Evolutionary conservation across 306 rosid genomes (phyloP).

Genomic region (Vigna hirtella): DNA sequence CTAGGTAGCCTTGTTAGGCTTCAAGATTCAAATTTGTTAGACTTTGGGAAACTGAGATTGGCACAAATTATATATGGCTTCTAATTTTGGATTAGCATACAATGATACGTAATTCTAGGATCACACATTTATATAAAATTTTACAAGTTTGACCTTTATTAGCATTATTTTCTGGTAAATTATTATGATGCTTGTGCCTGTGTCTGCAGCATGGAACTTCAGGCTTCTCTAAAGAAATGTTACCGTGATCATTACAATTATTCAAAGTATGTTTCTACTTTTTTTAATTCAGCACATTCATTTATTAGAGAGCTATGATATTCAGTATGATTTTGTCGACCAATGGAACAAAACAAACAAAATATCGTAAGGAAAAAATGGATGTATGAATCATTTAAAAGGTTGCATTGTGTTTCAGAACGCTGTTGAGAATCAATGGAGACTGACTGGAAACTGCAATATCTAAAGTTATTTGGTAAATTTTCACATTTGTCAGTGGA

Average conservation of each 20-base stretch:
- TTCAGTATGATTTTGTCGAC: background rate
- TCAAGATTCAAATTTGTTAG: constrained; percentile 37
- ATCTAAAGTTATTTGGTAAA: constrained; percentile 26
- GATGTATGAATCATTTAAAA: constrained; percentile 22
- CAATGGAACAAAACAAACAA: constrained; percentile 21
- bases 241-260: constrained; percentile 29
- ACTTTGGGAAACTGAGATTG: constrained; percentile 30
- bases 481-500: constrained; percentile 15
- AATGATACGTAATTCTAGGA: constrained; percentile 23
- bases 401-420: constrained; percentile 29
- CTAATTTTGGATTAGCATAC: constrained; percentile 28
- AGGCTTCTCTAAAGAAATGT: constrained; percentile 38
- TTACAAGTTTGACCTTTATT: constrained; percentile 34
- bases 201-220: constrained; percentile 39
- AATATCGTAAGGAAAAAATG: background rate
- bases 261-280: constrained; percentile 46
- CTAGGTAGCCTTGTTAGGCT: constrained; percentile 38
- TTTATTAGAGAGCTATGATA: constrained; percentile 8
- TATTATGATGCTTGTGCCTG: constrained; percentile 34
- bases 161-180: constrained; percentile 14
- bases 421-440: constrained; percentile 22
- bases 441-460: background rate
- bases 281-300: constrained; percentile 34
- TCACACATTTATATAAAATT: constrained; percentile 20
- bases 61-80: constrained; percentile 32